Evolutionary conservation across 2,329 filamentous ascomycete species (phyloP).

Genomic region (Xylaria sp.): DNA sequence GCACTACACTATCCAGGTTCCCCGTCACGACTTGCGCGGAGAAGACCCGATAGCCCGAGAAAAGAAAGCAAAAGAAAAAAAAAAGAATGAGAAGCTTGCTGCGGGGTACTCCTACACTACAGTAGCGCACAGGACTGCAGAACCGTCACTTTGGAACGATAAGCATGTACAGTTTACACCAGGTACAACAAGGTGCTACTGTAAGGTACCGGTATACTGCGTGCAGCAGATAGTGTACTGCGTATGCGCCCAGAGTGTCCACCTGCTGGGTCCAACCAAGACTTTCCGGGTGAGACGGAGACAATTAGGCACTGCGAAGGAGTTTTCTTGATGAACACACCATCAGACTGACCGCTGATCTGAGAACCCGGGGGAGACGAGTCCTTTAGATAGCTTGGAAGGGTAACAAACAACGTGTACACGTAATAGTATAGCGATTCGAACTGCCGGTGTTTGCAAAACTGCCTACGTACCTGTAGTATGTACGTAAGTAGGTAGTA

Average conservation of each 20-base stretch:
- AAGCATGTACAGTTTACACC: not conserved
- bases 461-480: too few relatives aligned
- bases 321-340: not conserved
- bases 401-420: not conserved
- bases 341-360: constrained; percentile 8
- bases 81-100: not conserved
- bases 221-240: too few relatives aligned
- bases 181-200: too few relatives aligned
- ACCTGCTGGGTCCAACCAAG: not conserved
- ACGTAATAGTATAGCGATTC: not conserved
- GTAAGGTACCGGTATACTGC: too few relatives aligned
- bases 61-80: constrained; percentile 16
- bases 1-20: constrained; percentile 4
- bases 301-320: not conserved
- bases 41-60: constrained; percentile 24
- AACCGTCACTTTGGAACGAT: constrained; percentile 22
- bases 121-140: not conserved
- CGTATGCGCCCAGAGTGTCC: not conserved
- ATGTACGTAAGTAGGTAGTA: not conserved
- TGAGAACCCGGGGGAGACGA: not conserved
- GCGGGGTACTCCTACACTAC: constrained; percentile 21
- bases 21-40: constrained; percentile 25
- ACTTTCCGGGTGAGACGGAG: constrained; percentile 3
- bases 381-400: not conserved
- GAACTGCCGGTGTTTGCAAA: not conserved